Base-by-base conservation (phyloP, 345 rosid genomes). In the Limnanthes douglasii region DNA sequence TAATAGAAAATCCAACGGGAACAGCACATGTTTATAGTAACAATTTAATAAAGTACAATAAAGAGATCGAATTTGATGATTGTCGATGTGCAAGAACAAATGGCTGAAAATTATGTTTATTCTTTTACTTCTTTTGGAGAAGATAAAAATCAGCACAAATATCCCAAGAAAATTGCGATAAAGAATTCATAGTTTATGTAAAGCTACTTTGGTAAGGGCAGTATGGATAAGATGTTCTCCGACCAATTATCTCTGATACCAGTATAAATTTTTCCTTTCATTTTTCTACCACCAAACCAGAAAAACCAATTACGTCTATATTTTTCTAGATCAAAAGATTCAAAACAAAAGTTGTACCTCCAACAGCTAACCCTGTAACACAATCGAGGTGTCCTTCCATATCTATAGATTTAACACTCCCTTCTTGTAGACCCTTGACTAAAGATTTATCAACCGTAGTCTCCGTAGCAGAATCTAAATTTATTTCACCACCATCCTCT, bases 341-440 rank as follows among this genome's bases (percentile, higher is more conserved):
- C 21, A 20, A 18, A 15, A 21, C 34, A 31, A 49, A 44, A 34
- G 34, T 37, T 48, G 50, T 60, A 88, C 97, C 95, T 73, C 86
- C 97, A 31, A 83, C 2, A 0, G 90, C 74, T 37, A 88, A 72
- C 38, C 73, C 81, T 0, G 95, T 83, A 40, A 88, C 64, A 53
- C 72, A 64, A 65, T 64, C 86, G 43, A 67, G 78, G 58, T 83
- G 97, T 27, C 93, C 83, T 34, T 18, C 62, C 54, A 83, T 18
- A 38, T 68, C 75, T 59, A 58, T 79, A 25, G 53, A 59, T 50
- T 68, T 70, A 30, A 79, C 40, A 23, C 58, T 64, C 41, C 71
- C 74, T 41, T 59, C 46, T 10, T 57, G 45, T 41, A 83, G 42
- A 15, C 67, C 73, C 34, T 63, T 61, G 31, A 39, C 31, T 36